phyloP scores from a whole-genome alignment of 1,139 yeast species.

The Candida albicans region DNA sequence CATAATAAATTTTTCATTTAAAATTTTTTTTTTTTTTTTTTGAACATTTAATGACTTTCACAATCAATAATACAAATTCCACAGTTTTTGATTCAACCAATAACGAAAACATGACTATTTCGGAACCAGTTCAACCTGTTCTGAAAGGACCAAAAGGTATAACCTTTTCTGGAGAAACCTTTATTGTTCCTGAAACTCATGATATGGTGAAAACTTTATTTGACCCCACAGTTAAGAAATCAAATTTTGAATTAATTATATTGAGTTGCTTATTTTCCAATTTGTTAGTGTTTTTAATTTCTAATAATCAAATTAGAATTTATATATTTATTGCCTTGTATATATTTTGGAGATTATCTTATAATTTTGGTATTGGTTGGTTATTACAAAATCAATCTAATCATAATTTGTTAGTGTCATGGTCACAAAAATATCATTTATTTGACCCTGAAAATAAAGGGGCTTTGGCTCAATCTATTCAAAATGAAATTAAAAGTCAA shows the following conservation, averaged over 20 bases:
- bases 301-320: conserved; percentile 34
- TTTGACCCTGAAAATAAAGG: conserved; percentile 40
- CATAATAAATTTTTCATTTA: not conserved
- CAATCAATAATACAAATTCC: not conserved
- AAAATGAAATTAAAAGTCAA: conserved; percentile 53
- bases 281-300: conserved; percentile 46
- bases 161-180: conserved; percentile 50
- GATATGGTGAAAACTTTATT: conserved; percentile 84
- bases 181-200: conserved; percentile 75
- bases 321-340: conserved; percentile 54
- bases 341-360: conserved; percentile 73
- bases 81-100: conserved; percentile 1
- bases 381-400: conserved; percentile 70
- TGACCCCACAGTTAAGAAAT: conserved; percentile 73
- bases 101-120: not conserved
- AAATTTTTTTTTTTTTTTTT: not conserved
- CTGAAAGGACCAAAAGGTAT: conserved; percentile 41
- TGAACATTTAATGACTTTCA: not conserved
- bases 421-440: conserved; percentile 49
- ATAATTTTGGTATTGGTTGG: conserved; percentile 79
- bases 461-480: conserved; percentile 43
- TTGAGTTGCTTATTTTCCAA: conserved; percentile 54
- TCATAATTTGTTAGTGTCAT: conserved; percentile 52
- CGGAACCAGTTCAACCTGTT: not conserved
- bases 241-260: conserved; percentile 63